Evolutionary conservation across 495 filamentous ascomycete genomes (phyloP).

Genomic region (Chaetomium cochliodes): DNA sequence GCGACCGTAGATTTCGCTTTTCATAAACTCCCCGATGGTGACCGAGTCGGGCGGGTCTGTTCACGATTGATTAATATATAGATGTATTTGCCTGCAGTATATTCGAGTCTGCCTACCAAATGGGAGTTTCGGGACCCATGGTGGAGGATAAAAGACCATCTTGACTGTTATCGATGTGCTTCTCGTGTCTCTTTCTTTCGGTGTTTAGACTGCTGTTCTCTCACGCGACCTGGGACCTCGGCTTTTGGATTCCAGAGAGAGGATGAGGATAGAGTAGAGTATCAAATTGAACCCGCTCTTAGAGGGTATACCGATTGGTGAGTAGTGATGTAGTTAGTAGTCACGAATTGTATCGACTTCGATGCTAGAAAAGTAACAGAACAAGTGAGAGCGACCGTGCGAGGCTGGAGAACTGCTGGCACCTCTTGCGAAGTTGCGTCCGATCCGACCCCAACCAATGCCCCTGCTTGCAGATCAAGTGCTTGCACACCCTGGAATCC

Average conservation of each 20-base stretch:
- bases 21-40: conserved; percentile 76
- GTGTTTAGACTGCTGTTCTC: background rate
- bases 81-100: background rate
- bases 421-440: too few relatives aligned
- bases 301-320: too few relatives aligned
- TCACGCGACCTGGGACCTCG: background rate
- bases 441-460: too few relatives aligned
- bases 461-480: too few relatives aligned
- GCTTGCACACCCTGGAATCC: too few relatives aligned
- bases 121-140: conserved; percentile 66
- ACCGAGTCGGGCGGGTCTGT: conserved; percentile 70
- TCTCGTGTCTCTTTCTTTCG: too few relatives aligned
- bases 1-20: conserved; percentile 69
- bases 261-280: background rate
- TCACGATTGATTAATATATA: background rate
- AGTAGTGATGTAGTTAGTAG: too few relatives aligned
- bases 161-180: background rate
- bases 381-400: too few relatives aligned
- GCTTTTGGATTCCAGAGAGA: background rate
- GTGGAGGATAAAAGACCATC: conserved; percentile 74
- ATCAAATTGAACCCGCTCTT: background rate
- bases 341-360: too few relatives aligned
- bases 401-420: too few relatives aligned
- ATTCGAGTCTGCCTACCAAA: conserved; percentile 40
- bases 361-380: too few relatives aligned